Evolutionary conservation across 225 moss, liverwort and hornwort genomes (phyloP).

Genomic region (Physcomitrellopsis africana): DNA sequence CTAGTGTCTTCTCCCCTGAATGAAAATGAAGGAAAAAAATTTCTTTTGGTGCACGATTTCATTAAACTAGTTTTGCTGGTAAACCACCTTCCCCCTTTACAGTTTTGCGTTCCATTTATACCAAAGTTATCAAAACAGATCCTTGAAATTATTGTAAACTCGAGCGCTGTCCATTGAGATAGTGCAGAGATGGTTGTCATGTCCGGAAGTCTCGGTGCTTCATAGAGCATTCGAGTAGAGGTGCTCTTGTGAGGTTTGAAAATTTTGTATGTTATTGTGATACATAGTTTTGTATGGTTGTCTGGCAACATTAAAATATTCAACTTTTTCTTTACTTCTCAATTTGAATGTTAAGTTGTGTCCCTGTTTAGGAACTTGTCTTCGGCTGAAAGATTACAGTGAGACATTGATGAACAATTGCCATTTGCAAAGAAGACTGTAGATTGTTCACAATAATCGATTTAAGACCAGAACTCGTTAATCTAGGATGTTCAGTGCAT

Average conservation of each 20-base stretch:
- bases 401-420: neutral
- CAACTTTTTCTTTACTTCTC: neutral
- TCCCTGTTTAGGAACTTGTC: neutral
- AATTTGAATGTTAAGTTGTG: neutral
- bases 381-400: neutral
- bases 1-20: conserved; percentile 39
- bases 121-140: neutral
- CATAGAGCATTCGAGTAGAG: neutral
- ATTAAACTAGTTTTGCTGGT: conserved; percentile 88
- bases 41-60: conserved; percentile 88
- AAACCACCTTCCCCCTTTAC: conserved; percentile 24
- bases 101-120: neutral
- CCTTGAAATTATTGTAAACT: neutral
- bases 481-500: neutral
- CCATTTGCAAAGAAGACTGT: neutral
- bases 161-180: neutral
- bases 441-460: neutral
- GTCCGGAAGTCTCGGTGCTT: conserved; percentile 20
- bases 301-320: neutral
- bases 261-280: neutral
- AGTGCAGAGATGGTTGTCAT: conserved; percentile 6
- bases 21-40: conserved; percentile 39
- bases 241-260: neutral
- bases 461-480: neutral
- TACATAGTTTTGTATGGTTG: neutral